Evolutionary conservation across 192 early-diverging fungal species (phyloP).

Genomic region (Backusella morwellensis): DNA sequence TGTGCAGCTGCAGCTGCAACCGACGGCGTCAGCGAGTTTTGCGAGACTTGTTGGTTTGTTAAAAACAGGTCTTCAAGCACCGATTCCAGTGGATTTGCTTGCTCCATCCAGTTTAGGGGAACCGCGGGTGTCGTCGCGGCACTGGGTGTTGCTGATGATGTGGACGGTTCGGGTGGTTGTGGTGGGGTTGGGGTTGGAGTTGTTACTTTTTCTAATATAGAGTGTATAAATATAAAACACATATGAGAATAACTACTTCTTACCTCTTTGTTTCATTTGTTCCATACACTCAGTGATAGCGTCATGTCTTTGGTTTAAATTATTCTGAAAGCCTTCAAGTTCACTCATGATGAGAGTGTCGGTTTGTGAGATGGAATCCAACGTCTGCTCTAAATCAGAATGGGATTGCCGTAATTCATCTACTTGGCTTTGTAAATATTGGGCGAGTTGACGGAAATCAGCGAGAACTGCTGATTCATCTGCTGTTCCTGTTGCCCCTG

Average conservation of each 20-base stretch:
- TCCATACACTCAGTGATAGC: neutral
- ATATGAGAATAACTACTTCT: neutral
- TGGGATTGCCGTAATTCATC: conserved; percentile 8
- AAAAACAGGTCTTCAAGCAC: neutral
- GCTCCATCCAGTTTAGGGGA: neutral
- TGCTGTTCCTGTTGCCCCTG: neutral
- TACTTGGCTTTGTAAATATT: conserved; percentile 1
- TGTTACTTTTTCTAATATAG: neutral
- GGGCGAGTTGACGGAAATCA: neutral
- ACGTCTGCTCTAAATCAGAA: neutral
- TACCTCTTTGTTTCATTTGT: neutral
- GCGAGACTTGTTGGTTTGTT: neutral
- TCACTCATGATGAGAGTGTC: neutral
- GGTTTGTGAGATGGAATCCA: neutral
- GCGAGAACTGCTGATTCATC: neutral
- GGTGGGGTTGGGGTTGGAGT: neutral
- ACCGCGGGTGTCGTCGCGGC: neutral
- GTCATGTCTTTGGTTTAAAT: neutral
- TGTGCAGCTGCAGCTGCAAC: conserved; percentile 19
- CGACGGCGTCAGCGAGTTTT: neutral
- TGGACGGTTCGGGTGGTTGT: neutral
- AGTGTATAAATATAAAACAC: neutral
- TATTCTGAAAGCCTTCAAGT: neutral
- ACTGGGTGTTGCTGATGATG: neutral
- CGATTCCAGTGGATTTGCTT: neutral